A percentile compares a stretch with the other conserved stretches of the same genome.
Conservation (phyloP, 192 early-diverging fungal genomes). For the Anaeromyces robustus region DNA sequence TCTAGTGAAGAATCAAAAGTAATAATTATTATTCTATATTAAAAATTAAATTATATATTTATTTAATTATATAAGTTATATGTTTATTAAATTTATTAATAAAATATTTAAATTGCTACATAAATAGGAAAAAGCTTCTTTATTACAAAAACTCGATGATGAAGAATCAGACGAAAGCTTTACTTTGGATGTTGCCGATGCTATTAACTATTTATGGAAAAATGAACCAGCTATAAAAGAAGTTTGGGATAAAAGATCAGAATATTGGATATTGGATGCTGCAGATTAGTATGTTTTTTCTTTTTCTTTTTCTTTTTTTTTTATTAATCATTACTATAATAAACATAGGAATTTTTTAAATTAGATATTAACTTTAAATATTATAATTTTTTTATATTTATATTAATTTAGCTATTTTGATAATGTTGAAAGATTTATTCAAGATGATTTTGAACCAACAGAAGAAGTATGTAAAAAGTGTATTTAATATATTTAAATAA, state of each 20-base stretch:
- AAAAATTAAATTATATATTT: no score
- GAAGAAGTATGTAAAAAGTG: not conserved
- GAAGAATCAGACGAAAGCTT: conserved; percentile 1
- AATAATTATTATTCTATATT: not conserved
- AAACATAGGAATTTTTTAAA: no score
- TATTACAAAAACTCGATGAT: not conserved
- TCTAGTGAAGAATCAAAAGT: not conserved
- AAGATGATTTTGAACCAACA: conserved; percentile 5
- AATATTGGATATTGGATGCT: conserved; percentile 4
- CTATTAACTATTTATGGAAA: not conserved
- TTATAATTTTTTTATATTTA: no score
- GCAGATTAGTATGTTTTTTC: not conserved
- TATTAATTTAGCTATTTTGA: not conserved
- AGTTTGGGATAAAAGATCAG: not conserved
- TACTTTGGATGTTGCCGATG: not conserved
- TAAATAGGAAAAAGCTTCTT: not conserved
- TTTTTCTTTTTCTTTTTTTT: no score
- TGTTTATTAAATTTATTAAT: no score
- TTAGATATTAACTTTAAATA: no score
- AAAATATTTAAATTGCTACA: no score
- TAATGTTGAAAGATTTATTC: not conserved
- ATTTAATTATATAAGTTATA: no score
- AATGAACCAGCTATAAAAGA: not conserved
- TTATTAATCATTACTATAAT: no score
- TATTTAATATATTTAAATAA: no score